These are phyloP conservation scores for Colletotrichum acutatum DNA, from an alignment of 2,329 filamentous ascomycete genomes.

Conservation along the genomic window DNA sequence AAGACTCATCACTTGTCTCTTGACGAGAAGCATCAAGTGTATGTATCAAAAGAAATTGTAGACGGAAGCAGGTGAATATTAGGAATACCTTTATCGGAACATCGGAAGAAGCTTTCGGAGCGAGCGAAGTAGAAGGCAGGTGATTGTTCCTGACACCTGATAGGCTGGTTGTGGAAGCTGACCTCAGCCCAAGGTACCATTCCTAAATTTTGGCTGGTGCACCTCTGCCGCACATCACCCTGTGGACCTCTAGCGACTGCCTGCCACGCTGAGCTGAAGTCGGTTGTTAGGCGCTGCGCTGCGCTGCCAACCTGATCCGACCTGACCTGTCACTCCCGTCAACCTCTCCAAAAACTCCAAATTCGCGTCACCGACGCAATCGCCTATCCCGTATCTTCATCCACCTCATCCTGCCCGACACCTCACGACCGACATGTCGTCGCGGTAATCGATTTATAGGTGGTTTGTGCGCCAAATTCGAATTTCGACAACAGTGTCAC, in stretches of 20 bases:
- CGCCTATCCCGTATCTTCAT: constrained; percentile 11
- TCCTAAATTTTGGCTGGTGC: constrained; percentile 30
- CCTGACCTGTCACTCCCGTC: constrained; percentile 24
- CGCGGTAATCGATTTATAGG: constrained; percentile 19
- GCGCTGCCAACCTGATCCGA: constrained; percentile 1
- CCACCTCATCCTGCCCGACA: constrained; percentile 24
- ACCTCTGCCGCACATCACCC: constrained; percentile 6
- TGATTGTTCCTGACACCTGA: constrained; percentile 6
- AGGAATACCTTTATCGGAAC: neutral
- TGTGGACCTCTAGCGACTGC: neutral
- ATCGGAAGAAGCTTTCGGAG: constrained; percentile 2
- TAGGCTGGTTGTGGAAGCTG: constrained; percentile 27
- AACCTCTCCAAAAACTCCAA: constrained; percentile 35
- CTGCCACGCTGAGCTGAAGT: constrained; percentile 6
- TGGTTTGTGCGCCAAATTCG: constrained; percentile 23
- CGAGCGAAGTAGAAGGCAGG: neutral
- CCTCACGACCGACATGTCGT: constrained; percentile 28
- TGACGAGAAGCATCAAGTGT: neutral
- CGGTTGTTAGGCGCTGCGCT: constrained; percentile 12
- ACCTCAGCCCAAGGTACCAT: constrained; percentile 26
- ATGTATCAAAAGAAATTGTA: neutral
- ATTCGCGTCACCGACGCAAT: constrained; percentile 34
- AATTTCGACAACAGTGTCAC: neutral
- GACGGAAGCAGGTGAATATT: neutral
- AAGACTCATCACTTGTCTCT: neutral